Percentiles rank a stretch among this genome's conserved stretches.
Evolutionary conservation across 495 filamentous ascomycete species (phyloP).

Genomic region (Cercophora newfieldiana): DNA sequence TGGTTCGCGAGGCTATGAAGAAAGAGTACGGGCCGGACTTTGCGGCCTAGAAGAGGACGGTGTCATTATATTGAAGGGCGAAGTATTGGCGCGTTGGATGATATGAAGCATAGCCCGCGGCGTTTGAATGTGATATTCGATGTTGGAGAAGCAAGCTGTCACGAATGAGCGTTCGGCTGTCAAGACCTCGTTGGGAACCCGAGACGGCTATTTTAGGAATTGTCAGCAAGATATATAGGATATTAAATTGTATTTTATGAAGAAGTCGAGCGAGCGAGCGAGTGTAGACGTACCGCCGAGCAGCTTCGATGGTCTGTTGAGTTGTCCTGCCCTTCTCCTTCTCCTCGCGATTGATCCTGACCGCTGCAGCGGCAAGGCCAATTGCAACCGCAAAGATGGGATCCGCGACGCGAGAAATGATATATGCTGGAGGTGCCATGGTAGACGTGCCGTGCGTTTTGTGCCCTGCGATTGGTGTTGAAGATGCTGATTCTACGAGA

Average conservation of each 20-base stretch:
- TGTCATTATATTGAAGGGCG: background rate
- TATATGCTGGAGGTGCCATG: conserved; percentile 55
- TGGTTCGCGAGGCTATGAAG: conserved; percentile 82
- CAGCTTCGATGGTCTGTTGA: conserved; percentile 51
- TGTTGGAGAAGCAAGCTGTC: background rate
- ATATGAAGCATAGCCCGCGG: background rate
- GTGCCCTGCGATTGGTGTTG: background rate
- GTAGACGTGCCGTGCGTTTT: background rate
- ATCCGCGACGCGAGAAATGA: conserved; percentile 70
- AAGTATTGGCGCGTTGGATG: background rate
- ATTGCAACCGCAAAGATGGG: conserved; percentile 85
- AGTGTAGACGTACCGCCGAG: conserved; percentile 42
- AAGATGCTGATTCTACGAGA: background rate
- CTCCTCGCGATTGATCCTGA: conserved; percentile 81
- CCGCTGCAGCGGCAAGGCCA: conserved; percentile 63
- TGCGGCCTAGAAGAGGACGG: conserved; percentile 8
- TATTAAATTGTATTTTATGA: background rate
- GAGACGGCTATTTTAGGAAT: background rate
- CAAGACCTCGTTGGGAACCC: background rate
- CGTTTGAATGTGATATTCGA: conserved; percentile 7
- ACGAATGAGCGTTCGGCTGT: background rate
- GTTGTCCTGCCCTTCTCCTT: conserved; percentile 62
- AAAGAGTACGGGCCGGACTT: conserved; percentile 61
- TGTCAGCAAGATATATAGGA: background rate
- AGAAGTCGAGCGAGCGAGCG: no score